Evolutionary conservation across 345 rosid genomes (phyloP), one percentile per base, ranked within the genome.

Genomic region (Arabis alpina): DNA sequence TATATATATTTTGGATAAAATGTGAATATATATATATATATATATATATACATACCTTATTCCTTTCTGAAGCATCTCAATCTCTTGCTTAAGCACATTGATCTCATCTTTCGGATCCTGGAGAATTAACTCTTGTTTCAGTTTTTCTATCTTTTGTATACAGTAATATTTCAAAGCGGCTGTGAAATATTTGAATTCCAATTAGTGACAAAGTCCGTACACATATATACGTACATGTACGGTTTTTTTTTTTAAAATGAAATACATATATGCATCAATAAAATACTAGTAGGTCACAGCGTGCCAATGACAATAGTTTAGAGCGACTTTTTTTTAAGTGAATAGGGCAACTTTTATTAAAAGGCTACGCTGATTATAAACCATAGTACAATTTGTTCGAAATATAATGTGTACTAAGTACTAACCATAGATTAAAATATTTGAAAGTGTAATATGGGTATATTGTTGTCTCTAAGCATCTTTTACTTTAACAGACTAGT

Each of bases 31-130:
- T 19, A 19, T 19, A 19, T 19, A 19, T 19, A 19, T 19, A 19
- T 19, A 19, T 44, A 44, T 27, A 25, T 36, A 15, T 15, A 12
- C 10, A 11, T 76, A 91, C 98, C 96, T 80, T 71, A 86, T 73
- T 54, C 94, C 93, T 71, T 87, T 87, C 53, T 86, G 94, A 41
- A 92, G 87, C 23, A 75, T 76, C 54, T 86, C 88, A 59, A 89
- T 82, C 83, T 92, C 94, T 71, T 85, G 86, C 72, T 84, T 92
- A 77, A 92, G 70, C 84, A 82, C 76, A 54, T 60, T 64, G 75
- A 82, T 77, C 81, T 92, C 98, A 68, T 83, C 81, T 54, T 81
- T 84, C 3, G 82, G 79, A 41, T 89, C 86, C 97, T 91, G 43
- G 30, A 68, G 12, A 39, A 37, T 54, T 16, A 54, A 47, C 5